Base-by-base conservation (phyloP, 306 rosid genomes). In the Prosopis cineraria region DNA sequence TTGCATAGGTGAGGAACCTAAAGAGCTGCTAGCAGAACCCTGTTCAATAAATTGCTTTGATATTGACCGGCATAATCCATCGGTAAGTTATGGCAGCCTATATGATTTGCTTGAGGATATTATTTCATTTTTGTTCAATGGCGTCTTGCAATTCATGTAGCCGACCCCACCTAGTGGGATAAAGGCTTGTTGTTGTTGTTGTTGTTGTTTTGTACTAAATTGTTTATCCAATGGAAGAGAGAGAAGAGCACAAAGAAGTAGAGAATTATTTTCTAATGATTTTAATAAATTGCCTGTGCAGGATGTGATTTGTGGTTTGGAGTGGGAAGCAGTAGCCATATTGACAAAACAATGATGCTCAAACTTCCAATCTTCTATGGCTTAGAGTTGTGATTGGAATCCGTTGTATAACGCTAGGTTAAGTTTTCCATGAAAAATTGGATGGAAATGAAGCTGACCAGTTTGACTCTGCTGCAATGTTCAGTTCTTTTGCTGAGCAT, bases 1-100 rank as follows among this genome's bases (percentile, higher is more conserved):
- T 39, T 75, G 82, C 63, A 36, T 59, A 95, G 98, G 92, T 24
- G 93, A 88, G 89, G 92, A 89, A 70, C 89, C 93, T 30, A 36
- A 86, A 65, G 97, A 92, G 86, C 89, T 95, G 70, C 81, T 89
- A 65, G 91, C 95, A 62, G 98, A 95, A 88, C 97, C 98, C 64
- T 89, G 98, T 66, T 95, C 98, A 72, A 92, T 95, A 82, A 92
- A 95, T 73, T 87, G 97, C 87, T 91, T 95, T n/a, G 97, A 95
- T 75, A 89, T 95, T 72, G 97, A 95, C 70, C 87, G 76, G 36
- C 85, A 95, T 79, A 85, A 86, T 82, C 95, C 98, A 52, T 88
- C 85, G 6, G 98, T 95, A 78, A 91, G 98, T 89, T n/a, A 36
- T 31, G 40, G 41, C 22, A 39, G 13, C 53, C 13, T 47, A 36